Evolutionary conservation across 78 protist species (phyloP), one percentile per base, ranked within the genome.

Genomic region (Protostelium mycophagum): DNA sequence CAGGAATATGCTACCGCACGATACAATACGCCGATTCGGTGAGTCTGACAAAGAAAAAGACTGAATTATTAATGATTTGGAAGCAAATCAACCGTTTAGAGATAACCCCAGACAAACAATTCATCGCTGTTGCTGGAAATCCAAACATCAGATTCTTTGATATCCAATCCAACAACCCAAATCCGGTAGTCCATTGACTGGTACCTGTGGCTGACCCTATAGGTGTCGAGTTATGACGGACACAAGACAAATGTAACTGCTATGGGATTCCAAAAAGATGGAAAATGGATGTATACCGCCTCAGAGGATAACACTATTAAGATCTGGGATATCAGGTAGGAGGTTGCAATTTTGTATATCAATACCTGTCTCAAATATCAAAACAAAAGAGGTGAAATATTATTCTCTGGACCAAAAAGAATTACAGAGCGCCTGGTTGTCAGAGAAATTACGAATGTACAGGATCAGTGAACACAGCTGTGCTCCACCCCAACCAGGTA

Each of bases 61-160:
- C 28, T 89, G 28, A 63, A 1, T 25, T n/a, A 10, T 51, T 86
- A 31, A 1, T 25, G 9, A 34, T 91, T n/a, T n/a, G n/a, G n/a
- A n/a, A 94, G 97, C 99, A 97, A 88, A 97, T 98, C 31, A 98
- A 98, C 88, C 36, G 90, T 51, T 94, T 98, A 36, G 91, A 38
- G 83, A 97, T 98, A 36, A 92, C 99, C 35, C 95, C 97, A 10
- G 98, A 98, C 91, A 94, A 92, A 88, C 84, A 36, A 84, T 51
- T 28, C 36, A 63, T 98, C 1, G 99, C 99, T 28, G 99, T 98
- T 25, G 99, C 97, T 28, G 98, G 99, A n/a, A 89, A 98, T 83
- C 97, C 97, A 38, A 93, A 91, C 63, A 83, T 98, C 0, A 91
- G 96, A 28, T 29, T 98, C 36, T 98, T 63, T 37, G 98, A 96